A percentile compares a stretch with the other conserved stretches of the same genome.
These are phyloP conservation scores for Centaurea solstitialis DNA, from an alignment of 129 eudicot species.

Conservation along the genomic window DNA sequence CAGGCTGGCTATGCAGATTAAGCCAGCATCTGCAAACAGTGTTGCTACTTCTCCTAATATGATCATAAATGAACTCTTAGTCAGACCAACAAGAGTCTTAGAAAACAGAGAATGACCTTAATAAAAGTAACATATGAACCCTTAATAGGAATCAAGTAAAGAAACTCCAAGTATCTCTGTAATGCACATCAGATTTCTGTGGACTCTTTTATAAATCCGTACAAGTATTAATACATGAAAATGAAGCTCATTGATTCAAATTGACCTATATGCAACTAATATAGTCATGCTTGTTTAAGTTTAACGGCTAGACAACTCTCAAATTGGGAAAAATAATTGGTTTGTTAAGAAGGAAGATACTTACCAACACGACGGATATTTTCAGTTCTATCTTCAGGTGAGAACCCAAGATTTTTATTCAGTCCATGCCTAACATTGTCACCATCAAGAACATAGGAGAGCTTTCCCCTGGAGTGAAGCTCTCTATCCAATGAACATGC, in stretches of 20 bases:
- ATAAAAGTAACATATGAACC: neutral
- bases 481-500: conserved; percentile 88
- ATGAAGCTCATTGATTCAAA: neutral
- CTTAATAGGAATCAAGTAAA: neutral
- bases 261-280: neutral
- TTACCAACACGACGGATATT: conserved; percentile 97
- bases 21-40: conserved; percentile 95
- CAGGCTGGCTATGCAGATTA: conserved; percentile 96
- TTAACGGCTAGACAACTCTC: neutral
- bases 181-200: neutral
- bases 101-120: neutral
- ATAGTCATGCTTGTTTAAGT: conserved; percentile 1
- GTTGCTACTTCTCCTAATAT: conserved; percentile 84
- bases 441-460: conserved; percentile 97
- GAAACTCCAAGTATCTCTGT: neutral
- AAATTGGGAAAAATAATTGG: neutral
- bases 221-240: neutral
- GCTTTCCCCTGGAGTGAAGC: conserved; percentile 80
- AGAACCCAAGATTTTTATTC: conserved; percentile 90
- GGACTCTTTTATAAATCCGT: neutral
- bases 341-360: conserved; percentile 4
- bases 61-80: conserved; percentile 14
- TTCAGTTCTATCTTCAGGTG: conserved; percentile 87
- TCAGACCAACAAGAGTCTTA: conserved; percentile 7
- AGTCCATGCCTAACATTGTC: conserved; percentile 97